These are phyloP conservation scores for Intubia oerlemansii DNA, from an alignment of 2,329 filamentous ascomycete genomes.

Conservation along the genomic window DNA sequence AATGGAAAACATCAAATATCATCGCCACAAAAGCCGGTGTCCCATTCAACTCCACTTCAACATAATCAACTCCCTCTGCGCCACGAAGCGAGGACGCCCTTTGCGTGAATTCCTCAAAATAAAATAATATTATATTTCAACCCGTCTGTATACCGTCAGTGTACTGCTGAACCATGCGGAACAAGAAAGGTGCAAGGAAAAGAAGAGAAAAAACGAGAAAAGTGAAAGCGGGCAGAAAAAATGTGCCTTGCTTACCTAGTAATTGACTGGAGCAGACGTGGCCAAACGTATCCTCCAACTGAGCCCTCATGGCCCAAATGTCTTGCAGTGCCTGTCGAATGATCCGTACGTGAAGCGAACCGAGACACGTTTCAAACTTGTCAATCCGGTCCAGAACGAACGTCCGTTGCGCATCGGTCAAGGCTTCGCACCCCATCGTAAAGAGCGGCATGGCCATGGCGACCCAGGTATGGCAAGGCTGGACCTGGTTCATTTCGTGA, in stretches of 20 bases:
- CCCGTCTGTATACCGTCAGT: too few relatives aligned
- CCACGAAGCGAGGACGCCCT: too few relatives aligned
- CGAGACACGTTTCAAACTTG: slow-evolving; percentile 3
- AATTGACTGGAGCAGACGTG: slow-evolving; percentile 1
- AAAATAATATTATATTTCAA: slow-evolving; percentile 4
- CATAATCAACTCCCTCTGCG: too few relatives aligned
- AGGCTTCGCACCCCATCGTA: slow-evolving; percentile 4
- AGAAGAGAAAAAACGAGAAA: not conserved
- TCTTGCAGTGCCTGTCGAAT: slow-evolving; percentile 3
- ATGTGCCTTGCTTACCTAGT: slow-evolving; percentile 2
- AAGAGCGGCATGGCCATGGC: slow-evolving; percentile 6
- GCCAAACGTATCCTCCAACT: slow-evolving; percentile 1
- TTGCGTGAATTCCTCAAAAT: slow-evolving; percentile 3
- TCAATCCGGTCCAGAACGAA: slow-evolving; percentile 3
- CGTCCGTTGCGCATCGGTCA: slow-evolving; percentile 3
- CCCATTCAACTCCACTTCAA: too few relatives aligned
- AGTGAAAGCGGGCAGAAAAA: too few relatives aligned
- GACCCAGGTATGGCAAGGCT: slow-evolving; percentile 4
- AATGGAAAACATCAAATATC: too few relatives aligned
- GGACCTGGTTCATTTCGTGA: slow-evolving; percentile 4
- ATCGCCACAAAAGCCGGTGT: too few relatives aligned
- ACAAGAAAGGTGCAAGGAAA: too few relatives aligned
- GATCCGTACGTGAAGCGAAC: slow-evolving; percentile 3
- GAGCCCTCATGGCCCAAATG: slow-evolving; percentile 3
- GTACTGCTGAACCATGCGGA: too few relatives aligned